Evolutionary conservation across 2,329 filamentous ascomycete genomes (phyloP).

Genomic region (Curvularia verruculosa): DNA sequence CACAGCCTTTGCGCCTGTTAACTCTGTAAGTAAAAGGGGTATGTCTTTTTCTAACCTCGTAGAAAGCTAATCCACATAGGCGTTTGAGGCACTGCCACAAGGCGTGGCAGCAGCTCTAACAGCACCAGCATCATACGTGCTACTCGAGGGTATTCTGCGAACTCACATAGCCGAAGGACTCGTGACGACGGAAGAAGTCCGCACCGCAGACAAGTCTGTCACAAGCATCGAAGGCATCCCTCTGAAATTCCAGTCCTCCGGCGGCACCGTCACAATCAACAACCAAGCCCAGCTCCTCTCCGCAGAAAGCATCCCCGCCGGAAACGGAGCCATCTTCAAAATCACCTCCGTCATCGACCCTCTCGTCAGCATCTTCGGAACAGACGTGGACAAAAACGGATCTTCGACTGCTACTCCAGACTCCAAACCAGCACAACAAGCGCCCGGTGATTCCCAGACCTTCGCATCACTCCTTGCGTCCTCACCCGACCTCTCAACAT

Average conservation of each 20-base stretch:
- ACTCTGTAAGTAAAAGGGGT: neutral
- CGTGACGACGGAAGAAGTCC: neutral
- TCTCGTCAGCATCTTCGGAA: neutral
- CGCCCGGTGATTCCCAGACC: neutral
- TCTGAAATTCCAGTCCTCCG: neutral
- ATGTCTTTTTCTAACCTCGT: neutral
- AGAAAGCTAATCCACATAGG: neutral
- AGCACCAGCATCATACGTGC: neutral
- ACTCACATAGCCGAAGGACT: slow-evolving; percentile 2
- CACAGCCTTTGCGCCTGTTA: slow-evolving; percentile 5
- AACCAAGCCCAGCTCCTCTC: slow-evolving; percentile 4
- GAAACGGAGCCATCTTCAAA: slow-evolving; percentile 7
- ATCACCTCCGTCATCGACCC: slow-evolving; percentile 1
- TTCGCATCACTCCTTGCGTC: neutral
- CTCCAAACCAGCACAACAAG: neutral
- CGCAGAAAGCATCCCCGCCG: neutral
- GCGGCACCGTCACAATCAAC: neutral
- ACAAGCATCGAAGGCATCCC: slow-evolving; percentile 4
- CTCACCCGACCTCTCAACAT: neutral
- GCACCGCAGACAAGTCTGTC: neutral
- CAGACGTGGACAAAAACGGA: neutral
- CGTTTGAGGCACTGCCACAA: neutral
- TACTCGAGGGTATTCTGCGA: slow-evolving; percentile 1
- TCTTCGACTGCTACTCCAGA: neutral
- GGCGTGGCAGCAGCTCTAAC: neutral